Base-by-base conservation (phyloP, 768 basidiomycete genomes). In the Podaxis carcinomalis region DNA sequence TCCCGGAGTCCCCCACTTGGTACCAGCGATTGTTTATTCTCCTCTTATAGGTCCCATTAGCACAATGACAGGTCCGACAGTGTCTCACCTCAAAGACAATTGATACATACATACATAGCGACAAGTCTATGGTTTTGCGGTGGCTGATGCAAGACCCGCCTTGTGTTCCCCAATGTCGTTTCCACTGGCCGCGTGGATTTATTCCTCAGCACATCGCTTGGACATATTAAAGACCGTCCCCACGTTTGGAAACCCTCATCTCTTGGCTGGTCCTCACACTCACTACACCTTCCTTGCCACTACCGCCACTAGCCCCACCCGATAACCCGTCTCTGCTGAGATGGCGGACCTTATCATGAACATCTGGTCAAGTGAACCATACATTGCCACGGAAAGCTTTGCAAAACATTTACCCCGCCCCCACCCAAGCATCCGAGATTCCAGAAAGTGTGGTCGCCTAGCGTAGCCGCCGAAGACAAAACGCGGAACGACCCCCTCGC, bases 311-410 rank as follows among this genome's bases (percentile, higher is more conserved):
- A 51, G 28, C 2, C 28, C 27, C 51, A 51, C 51, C 27, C n/a
- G 28, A 32, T 36, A 51, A 49, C 4, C 32, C 27, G 28, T 7
- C 16, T 36, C 19, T 23, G 13, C 32, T 4, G 39, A 59, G 40
- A 57, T 42, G 50, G n/a, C 50, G 32, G 42, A 56, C 19, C 25
- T 11, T 23, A 27, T 27, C 37, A 19, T 59, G 25, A 51, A 51
- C 27, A 51, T 59, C 57, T 59, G 57, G 57, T 59, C 57, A 42
- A 59, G n/a, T 32, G 36, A 32, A 28, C 57, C 19, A 13, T 50
- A 28, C 50, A 4, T 25, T n/a, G 2, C 36, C 23, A 14, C 51
- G 32, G 57, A 59, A 4, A 16, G 50, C 4, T 59, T 36, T 25
- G 23, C 47, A 21, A 49, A 50, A 6, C 23, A 6, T 28, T 59